Base-by-base conservation (phyloP, 805 yeast genomes). In the Cyberlindnera japonica region DNA sequence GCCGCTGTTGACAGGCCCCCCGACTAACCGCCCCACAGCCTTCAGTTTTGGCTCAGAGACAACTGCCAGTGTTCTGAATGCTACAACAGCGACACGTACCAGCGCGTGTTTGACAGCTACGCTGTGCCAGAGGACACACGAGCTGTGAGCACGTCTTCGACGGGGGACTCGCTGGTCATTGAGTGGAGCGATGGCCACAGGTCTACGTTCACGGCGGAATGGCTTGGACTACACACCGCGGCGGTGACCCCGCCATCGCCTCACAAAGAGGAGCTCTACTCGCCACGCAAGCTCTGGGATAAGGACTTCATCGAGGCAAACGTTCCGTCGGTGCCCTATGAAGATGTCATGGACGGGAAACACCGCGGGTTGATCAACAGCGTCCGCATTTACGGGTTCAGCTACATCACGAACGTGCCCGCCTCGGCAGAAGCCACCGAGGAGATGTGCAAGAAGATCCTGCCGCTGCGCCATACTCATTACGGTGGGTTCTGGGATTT, bases 401-500 rank as follows among this genome's bases (percentile, higher is more conserved):
- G 81, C 29, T 67, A 80, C 39, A 72, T 81, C 33, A 71, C 78
- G 37, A 69, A 74, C 45, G 82, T 77, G 16, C 88, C 87, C 1
- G 76, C 68, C 5, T 65, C 68, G 13, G 76, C 84, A 1, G 76
- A 74, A 47, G 80, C 67, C 16, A 81, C 89, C 2, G 72, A 80
- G 50, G 60, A 62, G 45, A 65, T 81, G 44, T 72, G 79, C 40
- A 77, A 78, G 47, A 62, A 74, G 49, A 71, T 81, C 46, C 69
- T 79, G 40, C 79, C 75, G 55, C 73, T 80, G 35, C 65, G 83
- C 30, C 79, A 79, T 19, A 81, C 89, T 2, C 89, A 81, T 55
- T 81, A 82, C 49, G 88, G 87, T n/a, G 87, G 84, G 1, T 81
- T 82, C 61, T 82, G 88, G 87, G 86, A 80, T 55, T 81, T 82